phyloP scores from a whole-genome alignment of 768 basidiomycete species.

The Mycena maculata region DNA sequence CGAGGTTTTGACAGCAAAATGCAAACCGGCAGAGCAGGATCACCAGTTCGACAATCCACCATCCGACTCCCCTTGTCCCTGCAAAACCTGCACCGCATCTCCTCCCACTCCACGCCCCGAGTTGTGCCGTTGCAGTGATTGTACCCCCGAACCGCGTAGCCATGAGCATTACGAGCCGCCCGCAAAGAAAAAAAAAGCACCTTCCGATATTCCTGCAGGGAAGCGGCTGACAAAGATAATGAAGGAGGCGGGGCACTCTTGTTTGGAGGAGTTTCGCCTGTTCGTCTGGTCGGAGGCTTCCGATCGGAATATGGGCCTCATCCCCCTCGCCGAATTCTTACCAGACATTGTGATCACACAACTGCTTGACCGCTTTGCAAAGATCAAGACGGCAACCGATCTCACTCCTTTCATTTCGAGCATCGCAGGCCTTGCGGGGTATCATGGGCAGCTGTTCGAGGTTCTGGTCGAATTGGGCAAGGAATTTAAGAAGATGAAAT shows the following conservation, averaged over 20 bases:
- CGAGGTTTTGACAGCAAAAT: not conserved
- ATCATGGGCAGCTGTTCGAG: not conserved
- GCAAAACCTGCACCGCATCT: not conserved
- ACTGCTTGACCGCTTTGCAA: conserved; percentile 9
- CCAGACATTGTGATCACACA: not conserved
- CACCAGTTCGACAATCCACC: not conserved
- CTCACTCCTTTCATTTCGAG: not conserved
- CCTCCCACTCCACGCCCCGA: not conserved
- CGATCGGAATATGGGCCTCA: not conserved
- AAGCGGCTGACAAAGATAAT: conserved; percentile 12
- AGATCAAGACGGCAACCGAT: not conserved
- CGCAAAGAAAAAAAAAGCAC: not conserved
- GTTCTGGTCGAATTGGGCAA: not conserved
- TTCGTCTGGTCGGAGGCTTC: not conserved
- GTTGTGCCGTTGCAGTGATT: not conserved
- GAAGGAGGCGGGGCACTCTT: not conserved
- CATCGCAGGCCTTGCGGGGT: not conserved
- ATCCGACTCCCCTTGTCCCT: not conserved
- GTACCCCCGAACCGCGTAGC: not conserved
- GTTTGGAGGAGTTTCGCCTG: conserved; percentile 1
- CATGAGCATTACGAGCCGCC: conserved; percentile 6
- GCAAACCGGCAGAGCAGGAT: conserved; percentile 12
- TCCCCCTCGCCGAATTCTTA: conserved; percentile 3
- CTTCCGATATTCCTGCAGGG: not conserved
- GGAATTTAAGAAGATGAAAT: not conserved